Evolutionary conservation across 176 grass and related monocot species (phyloP).

Genomic region (Triticum monococcum): DNA sequence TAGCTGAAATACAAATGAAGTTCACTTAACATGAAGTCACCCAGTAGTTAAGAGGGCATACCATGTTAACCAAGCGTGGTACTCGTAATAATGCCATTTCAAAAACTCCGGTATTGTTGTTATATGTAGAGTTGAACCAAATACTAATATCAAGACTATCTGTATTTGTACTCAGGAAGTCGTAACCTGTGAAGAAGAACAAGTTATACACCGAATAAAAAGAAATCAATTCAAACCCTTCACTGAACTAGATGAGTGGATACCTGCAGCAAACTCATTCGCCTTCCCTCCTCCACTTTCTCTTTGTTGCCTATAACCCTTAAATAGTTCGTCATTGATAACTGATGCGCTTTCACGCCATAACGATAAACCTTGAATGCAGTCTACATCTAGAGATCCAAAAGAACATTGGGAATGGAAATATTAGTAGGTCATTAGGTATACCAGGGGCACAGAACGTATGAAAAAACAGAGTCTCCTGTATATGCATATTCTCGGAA

Average conservation of each 20-base stretch:
- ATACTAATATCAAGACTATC: conserved; percentile 62
- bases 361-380: conserved; percentile 61
- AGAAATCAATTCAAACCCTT: not conserved
- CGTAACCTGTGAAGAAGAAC: conserved; percentile 52
- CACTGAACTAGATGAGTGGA: not conserved
- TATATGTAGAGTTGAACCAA: conserved; percentile 95
- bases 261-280: conserved; percentile 80
- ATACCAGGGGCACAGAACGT: not conserved
- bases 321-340: conserved; percentile 74
- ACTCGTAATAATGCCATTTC: conserved; percentile 44
- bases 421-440: not conserved
- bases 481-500: not conserved
- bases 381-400: conserved; percentile 46
- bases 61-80: conserved; percentile 75
- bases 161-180: conserved; percentile 62
- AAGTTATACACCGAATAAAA: not conserved
- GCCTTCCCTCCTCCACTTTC: conserved; percentile 42
- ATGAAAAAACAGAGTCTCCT: not conserved
- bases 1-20: not conserved
- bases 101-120: conserved; percentile 42
- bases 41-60: conserved; percentile 7
- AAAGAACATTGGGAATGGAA: not conserved
- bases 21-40: not conserved
- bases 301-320: conserved; percentile 55
- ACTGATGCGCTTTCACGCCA: conserved; percentile 65